Evolutionary conservation across 495 filamentous ascomycete genomes (phyloP).

Genomic region (Viridothelium virens): DNA sequence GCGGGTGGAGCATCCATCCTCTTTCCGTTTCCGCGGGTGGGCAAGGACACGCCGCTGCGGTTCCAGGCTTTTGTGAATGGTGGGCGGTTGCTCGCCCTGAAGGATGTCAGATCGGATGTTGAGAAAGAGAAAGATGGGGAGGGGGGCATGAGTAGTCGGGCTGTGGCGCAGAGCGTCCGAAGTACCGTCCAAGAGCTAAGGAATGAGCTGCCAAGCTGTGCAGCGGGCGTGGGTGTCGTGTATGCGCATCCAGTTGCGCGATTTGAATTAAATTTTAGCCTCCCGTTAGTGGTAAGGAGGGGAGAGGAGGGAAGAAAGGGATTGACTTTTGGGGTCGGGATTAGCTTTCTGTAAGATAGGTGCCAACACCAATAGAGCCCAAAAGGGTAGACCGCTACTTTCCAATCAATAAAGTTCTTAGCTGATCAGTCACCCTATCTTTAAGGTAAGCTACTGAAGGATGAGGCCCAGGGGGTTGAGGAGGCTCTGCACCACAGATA

Average conservation of each 20-base stretch:
- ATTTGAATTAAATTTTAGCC: slow-evolving; percentile 90
- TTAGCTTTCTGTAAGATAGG: slow-evolving; percentile 70
- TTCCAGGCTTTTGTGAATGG: slow-evolving; percentile 88
- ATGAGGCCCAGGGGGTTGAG: too few relatives aligned
- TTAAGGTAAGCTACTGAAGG: too few relatives aligned
- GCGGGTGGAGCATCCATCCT: slow-evolving; percentile 79
- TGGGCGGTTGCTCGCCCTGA: slow-evolving; percentile 72
- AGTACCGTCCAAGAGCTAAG: slow-evolving; percentile 55
- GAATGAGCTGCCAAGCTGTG: slow-evolving; percentile 72
- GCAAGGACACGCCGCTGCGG: slow-evolving; percentile 72
- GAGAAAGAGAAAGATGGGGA: slow-evolving; percentile 35
- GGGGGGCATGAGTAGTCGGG: slow-evolving; percentile 45
- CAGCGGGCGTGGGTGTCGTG: slow-evolving; percentile 82
- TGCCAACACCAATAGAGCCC: not conserved
- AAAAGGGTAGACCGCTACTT: not conserved
- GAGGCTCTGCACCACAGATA: too few relatives aligned
- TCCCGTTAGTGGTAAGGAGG: slow-evolving; percentile 71
- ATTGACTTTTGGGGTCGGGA: slow-evolving; percentile 83
- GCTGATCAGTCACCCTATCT: not conserved
- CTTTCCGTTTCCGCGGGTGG: slow-evolving; percentile 71
- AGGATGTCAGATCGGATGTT: slow-evolving; percentile 35
- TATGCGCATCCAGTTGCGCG: slow-evolving; percentile 88
- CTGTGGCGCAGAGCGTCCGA: slow-evolving; percentile 46
- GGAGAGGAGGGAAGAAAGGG: slow-evolving; percentile 87
- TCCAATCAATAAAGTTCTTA: not conserved